Percentiles rank a stretch among this genome's conserved stretches.
phyloP scores from a whole-genome alignment of 345 rosid species.

The Bretschneidera sinensis region DNA sequence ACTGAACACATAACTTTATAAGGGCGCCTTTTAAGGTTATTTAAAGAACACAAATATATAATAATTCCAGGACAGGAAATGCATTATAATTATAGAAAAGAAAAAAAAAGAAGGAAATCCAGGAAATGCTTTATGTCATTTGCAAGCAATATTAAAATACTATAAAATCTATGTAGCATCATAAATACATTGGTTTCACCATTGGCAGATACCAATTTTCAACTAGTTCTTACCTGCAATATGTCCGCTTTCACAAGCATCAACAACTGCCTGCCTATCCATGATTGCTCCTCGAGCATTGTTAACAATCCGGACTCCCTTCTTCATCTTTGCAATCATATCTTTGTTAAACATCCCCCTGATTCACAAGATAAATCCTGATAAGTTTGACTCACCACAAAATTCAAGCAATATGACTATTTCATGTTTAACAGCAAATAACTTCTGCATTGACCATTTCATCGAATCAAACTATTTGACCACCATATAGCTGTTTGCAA shows the following conservation, averaged over 20 bases:
- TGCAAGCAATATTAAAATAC: neutral
- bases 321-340: constrained; percentile 76
- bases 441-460: neutral
- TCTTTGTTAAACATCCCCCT: constrained; percentile 84
- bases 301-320: constrained; percentile 81
- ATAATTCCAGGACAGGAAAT: too few species aligned
- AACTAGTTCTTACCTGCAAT: constrained; percentile 49
- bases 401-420: neutral
- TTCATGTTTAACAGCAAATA: neutral
- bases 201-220: neutral
- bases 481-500: too few species aligned
- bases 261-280: constrained; percentile 86
- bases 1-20: too few species aligned
- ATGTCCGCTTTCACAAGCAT: constrained; percentile 78
- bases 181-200: neutral
- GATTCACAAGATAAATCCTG: constrained; percentile 8
- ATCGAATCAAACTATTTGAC: too few species aligned
- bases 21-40: too few species aligned
- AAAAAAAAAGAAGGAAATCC: too few species aligned
- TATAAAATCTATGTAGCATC: neutral
- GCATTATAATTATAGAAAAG: too few species aligned
- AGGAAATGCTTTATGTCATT: neutral
- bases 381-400: neutral
- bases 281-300: constrained; percentile 96
- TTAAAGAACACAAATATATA: too few species aligned